Base-by-base conservation (phyloP, 2,329 filamentous ascomycete species). In the Calonectria montana region DNA sequence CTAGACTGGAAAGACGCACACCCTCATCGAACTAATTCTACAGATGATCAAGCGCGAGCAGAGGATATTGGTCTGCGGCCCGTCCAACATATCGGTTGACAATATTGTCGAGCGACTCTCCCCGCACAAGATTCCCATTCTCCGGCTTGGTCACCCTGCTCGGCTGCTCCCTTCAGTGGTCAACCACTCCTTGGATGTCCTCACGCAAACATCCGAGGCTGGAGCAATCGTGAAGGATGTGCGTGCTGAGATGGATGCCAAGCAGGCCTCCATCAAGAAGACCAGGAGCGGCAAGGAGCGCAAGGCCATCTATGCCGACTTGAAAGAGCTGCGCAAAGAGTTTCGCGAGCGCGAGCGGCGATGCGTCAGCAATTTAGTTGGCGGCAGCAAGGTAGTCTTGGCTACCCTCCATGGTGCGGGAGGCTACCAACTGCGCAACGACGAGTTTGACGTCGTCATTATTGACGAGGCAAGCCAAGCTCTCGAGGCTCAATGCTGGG, bases 391-490 rank as follows among this genome's bases (percentile, higher is more conserved):
- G 80, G 96, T 98, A 31, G 95, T 98, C 4, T 89, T 98, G 18
- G 94, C 96, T 0, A 99, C 97, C 2, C 87, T 99, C 53, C 97
- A 99, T 82, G 97, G 97, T 3, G 93, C 96, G 1, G 97, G 97
- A 10, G 94, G 96, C 0, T 93, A 91, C 77, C 95, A 98, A 83
- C 86, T 98, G 37, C 92, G 91, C 72, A 90, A 92, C 73, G 91
- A 97, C 79, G 86, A 90, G 65, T 99, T 99, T 75, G 97, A 99
- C 82, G 94, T 98, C 5, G 94, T 99, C 31, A 92, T 99, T 72
- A 95, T 99, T 69, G 97, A 99, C 80, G 97, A 99, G 85, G 97
- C 96, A 5, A 97, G 94, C 81, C 97, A 99, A 82, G 97, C 97
- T 2, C 87, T 98, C 12, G 97, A 99, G 84, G 96, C 97, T 0